These are phyloP conservation scores for Umbelopsis sp. DNA, from an alignment of 371 early-diverging fungal genomes.

Conservation along the genomic window DNA sequence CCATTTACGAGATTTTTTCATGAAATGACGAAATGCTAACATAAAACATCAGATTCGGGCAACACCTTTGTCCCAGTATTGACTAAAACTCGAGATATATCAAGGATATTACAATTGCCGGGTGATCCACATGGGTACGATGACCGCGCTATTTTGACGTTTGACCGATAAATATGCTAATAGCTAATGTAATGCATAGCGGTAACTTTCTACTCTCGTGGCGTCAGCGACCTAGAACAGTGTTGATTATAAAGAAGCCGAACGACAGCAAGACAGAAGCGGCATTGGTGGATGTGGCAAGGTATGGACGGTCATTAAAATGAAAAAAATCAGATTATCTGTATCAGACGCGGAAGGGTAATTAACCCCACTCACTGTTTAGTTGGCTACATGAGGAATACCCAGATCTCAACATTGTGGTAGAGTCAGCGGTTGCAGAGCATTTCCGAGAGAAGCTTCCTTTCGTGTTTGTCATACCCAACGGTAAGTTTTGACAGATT, in stretches of 20 bases:
- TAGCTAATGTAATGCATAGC: conserved; percentile 25
- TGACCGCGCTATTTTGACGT: not conserved
- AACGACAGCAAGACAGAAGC: conserved; percentile 67
- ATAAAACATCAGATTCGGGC: not conserved
- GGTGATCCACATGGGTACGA: conserved; percentile 66
- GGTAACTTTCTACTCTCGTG: conserved; percentile 65
- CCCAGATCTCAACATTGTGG: conserved; percentile 68
- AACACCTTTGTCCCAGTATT: conserved; percentile 5
- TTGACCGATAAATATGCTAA: not conserved
- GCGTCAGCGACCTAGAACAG: conserved; percentile 70
- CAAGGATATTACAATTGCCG: conserved; percentile 58
- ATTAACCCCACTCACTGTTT: not conserved
- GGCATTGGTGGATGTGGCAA: conserved; percentile 67
- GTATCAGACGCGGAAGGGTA: not conserved
- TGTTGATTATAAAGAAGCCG: conserved; percentile 81
- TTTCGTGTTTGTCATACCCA: conserved; percentile 59
- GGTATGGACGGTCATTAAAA: conserved; percentile 39
- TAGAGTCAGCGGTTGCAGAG: conserved; percentile 67
- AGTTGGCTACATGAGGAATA: conserved; percentile 69
- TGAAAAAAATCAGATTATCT: not conserved
- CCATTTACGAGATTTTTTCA: no score
- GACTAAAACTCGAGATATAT: conserved; percentile 32
- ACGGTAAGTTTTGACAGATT: conserved; percentile 36
- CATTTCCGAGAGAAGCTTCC: conserved; percentile 56
- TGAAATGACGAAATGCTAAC: not conserved